phyloP scores from a whole-genome alignment of 2,329 filamentous ascomycete genomes.

The Didymosphaeria variabile region DNA sequence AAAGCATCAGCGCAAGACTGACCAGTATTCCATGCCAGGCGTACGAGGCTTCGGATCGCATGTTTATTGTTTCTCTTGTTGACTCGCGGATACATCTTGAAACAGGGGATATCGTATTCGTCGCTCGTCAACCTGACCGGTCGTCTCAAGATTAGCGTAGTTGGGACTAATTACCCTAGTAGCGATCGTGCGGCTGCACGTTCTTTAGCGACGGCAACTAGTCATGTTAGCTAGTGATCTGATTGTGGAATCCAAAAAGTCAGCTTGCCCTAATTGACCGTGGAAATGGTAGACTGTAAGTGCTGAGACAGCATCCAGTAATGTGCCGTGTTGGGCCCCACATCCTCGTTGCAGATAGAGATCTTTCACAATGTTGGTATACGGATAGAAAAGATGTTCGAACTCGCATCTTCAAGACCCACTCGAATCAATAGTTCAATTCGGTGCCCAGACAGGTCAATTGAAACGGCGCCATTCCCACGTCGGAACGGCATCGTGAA shows the following conservation, averaged over 20 bases:
- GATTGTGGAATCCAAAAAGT: not conserved
- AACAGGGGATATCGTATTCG: constrained; percentile 1
- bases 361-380: not conserved
- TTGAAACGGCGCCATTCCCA: not conserved
- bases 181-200: constrained; percentile 20
- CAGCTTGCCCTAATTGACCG: not conserved
- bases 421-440: not conserved
- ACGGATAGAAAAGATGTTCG: not conserved
- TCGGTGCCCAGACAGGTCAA: not conserved
- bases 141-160: constrained; percentile 14
- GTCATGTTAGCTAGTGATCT: not conserved
- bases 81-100: constrained; percentile 4
- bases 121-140: not conserved
- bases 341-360: not conserved
- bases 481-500: not conserved
- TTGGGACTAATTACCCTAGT: constrained; percentile 7
- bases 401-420: not conserved
- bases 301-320: not conserved
- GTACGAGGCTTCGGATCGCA: not conserved
- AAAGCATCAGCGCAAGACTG: not conserved
- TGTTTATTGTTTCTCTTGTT: not conserved
- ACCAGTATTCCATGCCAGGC: not conserved
- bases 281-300: not conserved
- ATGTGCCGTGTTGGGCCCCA: not conserved
- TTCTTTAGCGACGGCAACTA: constrained; percentile 6